phyloP scores from a whole-genome alignment of 441 rosid genomes.

The Mallotus repandus region DNA sequence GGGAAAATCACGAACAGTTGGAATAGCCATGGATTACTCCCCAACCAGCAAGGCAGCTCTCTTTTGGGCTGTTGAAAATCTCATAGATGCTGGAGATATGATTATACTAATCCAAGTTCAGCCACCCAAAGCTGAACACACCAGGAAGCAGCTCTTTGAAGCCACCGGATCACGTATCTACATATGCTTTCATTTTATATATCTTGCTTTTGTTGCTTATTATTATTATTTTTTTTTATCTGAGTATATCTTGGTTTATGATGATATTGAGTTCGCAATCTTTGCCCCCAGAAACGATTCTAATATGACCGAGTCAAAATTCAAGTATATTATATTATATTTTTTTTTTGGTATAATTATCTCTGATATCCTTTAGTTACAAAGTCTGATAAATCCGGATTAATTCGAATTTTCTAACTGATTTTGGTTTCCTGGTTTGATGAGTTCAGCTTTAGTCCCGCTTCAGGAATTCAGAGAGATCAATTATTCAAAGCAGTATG shows the following conservation, averaged over 20 bases:
- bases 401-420: no score
- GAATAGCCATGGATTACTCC: slow-evolving; percentile 49
- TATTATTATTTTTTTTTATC: no score
- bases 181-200: no score
- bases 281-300: no score
- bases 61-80: slow-evolving; percentile 43
- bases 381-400: no score
- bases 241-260: no score
- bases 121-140: slow-evolving; percentile 42
- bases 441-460: slow-evolving; percentile 45
- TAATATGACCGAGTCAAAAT: no score
- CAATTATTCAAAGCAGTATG: slow-evolving; percentile 49
- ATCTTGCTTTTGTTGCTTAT: no score
- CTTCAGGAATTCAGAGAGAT: slow-evolving; percentile 45
- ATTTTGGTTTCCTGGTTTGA: background rate
- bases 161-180: slow-evolving; percentile 50
- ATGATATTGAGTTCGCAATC: no score
- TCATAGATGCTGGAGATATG: slow-evolving; percentile 29
- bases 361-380: no score
- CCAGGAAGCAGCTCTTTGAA: slow-evolving; percentile 44
- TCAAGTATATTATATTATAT: no score
- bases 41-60: slow-evolving; percentile 44
- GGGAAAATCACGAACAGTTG: slow-evolving; percentile 37
- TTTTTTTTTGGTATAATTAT: no score
- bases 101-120: slow-evolving; percentile 44